Evolutionary conservation across 805 yeast genomes (phyloP), one percentile per base, ranked within the genome.

Genomic region (Spathaspora passalidarum): DNA sequence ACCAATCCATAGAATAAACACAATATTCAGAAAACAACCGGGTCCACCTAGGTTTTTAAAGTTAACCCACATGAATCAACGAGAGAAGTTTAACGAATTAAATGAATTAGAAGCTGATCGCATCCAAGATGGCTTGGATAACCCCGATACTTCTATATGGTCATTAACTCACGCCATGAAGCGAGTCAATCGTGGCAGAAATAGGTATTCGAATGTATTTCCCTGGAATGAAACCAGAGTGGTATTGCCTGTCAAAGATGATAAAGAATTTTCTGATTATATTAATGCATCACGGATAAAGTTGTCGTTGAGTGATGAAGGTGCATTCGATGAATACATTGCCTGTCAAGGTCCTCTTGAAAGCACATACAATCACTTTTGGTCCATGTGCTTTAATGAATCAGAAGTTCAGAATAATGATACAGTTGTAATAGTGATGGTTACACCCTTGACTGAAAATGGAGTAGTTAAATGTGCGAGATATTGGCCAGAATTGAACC

Each of bases 281-380:
- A 67, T 69, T 32, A 72, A 72, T 51, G 77, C 77, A 9, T 68
- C 73, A 20, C 56, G 60, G 39, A 21, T 42, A 46, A 11, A 21
- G 14, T 36, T 42, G 13, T n/a, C 29, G 7, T 14, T 26, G 9
- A 26, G 18, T 13, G 38, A 20, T 8, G 29, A 32, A 11, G 39
- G 19, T 4, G 9, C 10, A 20, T 6, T 7, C 11, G 22, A 19
- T 22, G 34, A 17, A 25, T 86, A 82, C 58, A 82, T 86, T 25
- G 87, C 89, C 0, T 72, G 86, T 1, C 95, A 86, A 56, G 95
- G 92, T 1, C 82, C 82, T 2, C 57, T 71, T n/a, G 40, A 48
- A 0, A 40, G 45, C 13, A 77, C 81, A 1, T 54, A 58, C 13
- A 65, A 61, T 35, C 72, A 72, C 40, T 79, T 79, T 53, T 78